Percentiles rank a stretch among this genome's conserved stretches.
Conservation (phyloP, 1,139 yeast species). For the Blastobotrys capitulatus region DNA sequence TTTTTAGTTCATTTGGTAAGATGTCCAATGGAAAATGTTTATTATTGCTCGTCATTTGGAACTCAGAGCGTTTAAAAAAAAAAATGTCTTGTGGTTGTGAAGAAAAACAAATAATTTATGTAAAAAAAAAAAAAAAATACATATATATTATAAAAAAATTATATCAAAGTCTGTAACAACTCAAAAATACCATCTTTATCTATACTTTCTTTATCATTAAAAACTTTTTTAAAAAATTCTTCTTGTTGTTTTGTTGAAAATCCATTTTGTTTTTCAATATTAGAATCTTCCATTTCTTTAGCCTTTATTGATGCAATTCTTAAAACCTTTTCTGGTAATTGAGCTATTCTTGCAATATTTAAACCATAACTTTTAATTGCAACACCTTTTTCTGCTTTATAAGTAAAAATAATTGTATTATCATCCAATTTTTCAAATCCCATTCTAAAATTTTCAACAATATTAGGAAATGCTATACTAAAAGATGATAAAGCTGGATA, state of each 20-base stretch:
- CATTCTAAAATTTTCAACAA: slow-evolving; percentile 66
- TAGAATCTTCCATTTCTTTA: slow-evolving; percentile 2
- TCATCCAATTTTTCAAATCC: slow-evolving; percentile 42
- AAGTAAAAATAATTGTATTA: slow-evolving; percentile 27
- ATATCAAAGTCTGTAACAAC: slow-evolving; percentile 1
- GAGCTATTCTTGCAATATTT: slow-evolving; percentile 36
- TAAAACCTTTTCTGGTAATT: slow-evolving; percentile 28
- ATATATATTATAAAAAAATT: not conserved
- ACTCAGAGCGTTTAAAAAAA: not conserved
- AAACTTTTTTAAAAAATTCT: not conserved
- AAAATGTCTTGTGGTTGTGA: not conserved
- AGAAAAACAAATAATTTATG: not conserved
- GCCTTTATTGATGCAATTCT: slow-evolving; percentile 23
- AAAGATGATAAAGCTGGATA: slow-evolving; percentile 66
- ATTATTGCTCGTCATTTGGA: no score
- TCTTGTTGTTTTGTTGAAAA: not conserved
- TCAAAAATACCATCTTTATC: not conserved
- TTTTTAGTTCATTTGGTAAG: no score
- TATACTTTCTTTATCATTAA: not conserved
- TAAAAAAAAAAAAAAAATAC: not conserved
- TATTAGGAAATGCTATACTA: slow-evolving; percentile 31
- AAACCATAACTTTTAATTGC: slow-evolving; percentile 35
- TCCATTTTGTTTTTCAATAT: not conserved
- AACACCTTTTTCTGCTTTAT: slow-evolving; percentile 30
- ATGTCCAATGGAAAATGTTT: no score